phyloP scores from a whole-genome alignment of 129 eudicot species.

The Lactuca saligna region DNA sequence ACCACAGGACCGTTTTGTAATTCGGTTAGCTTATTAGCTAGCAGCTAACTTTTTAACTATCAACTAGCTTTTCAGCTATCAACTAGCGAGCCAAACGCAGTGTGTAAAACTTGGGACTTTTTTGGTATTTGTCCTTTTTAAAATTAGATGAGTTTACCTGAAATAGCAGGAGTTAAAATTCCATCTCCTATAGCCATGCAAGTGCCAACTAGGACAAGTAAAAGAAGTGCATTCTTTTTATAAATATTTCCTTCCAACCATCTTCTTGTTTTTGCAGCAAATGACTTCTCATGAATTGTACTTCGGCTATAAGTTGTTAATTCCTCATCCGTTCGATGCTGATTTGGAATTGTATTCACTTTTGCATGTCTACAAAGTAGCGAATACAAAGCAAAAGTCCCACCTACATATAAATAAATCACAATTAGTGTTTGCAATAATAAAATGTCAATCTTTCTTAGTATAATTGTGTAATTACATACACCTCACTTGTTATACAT shows the following conservation, averaged over 20 bases:
- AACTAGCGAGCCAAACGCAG: too few relatives aligned
- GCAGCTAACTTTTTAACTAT: too few relatives aligned
- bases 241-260: conserved; percentile 77
- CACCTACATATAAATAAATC: conserved; percentile 50
- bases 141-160: conserved; percentile 49
- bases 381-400: conserved; percentile 95
- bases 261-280: conserved; percentile 82
- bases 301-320: conserved; percentile 93
- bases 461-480: neutral
- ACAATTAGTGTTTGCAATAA: neutral
- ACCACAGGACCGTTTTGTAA: too few relatives aligned
- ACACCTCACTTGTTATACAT: too few relatives aligned
- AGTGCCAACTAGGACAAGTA: conserved; percentile 91
- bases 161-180: conserved; percentile 94
- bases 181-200: conserved; percentile 98
- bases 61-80: too few relatives aligned
- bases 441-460: neutral
- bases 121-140: neutral
- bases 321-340: conserved; percentile 89
- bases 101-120: too few relatives aligned
- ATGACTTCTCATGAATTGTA: conserved; percentile 71
- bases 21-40: too few relatives aligned
- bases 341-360: conserved; percentile 86
- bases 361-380: conserved; percentile 90
- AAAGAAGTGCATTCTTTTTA: conserved; percentile 75